These are phyloP conservation scores for Pigoraptor vietnamica DNA, from an alignment of 78 protist genomes.

Conservation along the genomic window DNA sequence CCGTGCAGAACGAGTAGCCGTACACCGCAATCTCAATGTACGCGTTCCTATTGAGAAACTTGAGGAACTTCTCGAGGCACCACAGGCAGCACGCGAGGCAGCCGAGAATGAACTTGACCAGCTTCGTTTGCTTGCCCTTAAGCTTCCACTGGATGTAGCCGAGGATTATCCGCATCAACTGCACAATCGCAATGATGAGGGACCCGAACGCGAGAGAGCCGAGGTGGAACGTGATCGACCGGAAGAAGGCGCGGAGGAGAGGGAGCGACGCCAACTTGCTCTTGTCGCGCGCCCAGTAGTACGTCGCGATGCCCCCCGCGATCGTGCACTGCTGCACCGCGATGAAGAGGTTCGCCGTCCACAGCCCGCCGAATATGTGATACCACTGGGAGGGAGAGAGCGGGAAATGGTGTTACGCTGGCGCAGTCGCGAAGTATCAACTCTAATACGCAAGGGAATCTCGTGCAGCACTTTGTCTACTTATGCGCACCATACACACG, in stretches of 20 bases:
- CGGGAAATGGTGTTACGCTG: neutral
- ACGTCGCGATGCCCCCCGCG: slow-evolving; percentile 44
- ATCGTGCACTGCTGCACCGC: slow-evolving; percentile 29
- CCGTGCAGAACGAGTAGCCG: slow-evolving; percentile 41
- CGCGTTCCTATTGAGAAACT: slow-evolving; percentile 60
- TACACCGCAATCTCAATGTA: slow-evolving; percentile 59
- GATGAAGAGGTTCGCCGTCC: slow-evolving; percentile 20
- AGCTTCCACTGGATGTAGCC: neutral
- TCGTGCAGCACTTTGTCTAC: no score
- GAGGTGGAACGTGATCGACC: slow-evolving; percentile 42
- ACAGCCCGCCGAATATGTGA: slow-evolving; percentile 41
- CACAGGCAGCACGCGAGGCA: slow-evolving; percentile 16
- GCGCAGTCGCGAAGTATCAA: no score
- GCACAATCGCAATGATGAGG: slow-evolving; percentile 52
- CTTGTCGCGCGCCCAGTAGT: slow-evolving; percentile 46
- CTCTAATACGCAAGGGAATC: no score
- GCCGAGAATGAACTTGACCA: neutral
- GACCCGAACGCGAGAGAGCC: slow-evolving; percentile 60
- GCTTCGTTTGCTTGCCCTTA: no score
- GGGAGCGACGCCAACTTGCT: neutral
- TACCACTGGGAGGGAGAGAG: neutral
- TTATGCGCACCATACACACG: neutral
- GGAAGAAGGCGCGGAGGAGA: neutral
- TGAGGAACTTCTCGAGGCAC: slow-evolving; percentile 54
- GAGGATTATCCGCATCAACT: slow-evolving; percentile 40